Base-by-base conservation (phyloP, 2,329 filamentous ascomycete species). In the Beauveria australis region DNA sequence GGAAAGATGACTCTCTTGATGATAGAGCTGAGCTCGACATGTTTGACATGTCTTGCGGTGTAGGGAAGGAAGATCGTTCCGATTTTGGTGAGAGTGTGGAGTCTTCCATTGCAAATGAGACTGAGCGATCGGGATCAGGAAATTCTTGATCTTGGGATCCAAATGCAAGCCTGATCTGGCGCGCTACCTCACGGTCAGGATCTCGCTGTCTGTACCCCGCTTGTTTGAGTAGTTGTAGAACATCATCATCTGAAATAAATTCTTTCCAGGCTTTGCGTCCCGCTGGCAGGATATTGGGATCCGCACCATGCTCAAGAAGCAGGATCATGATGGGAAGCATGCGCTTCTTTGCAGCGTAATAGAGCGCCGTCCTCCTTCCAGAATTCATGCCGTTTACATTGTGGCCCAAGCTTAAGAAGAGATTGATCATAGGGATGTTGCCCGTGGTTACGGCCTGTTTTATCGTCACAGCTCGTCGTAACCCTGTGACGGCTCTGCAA, bases 341-440 rank as follows among this genome's bases (percentile, higher is more conserved):
- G 8, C 66, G 26, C 26, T 64, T 66, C 61, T 62, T 66, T 43
- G 63, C 67, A 40, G 68, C 68, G 60, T 66, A 66, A 48, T 68
- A 67, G 53, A 71, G 65, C 47, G 68, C 66, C 60, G 67, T 70
- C 61, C 64, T 64, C 54, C 64, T 66, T 62, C 66, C 64, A 40
- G 65, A 64, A 51, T 68, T 61, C 56, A 61, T 65, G 47, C 62
- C 62, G 62, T 70, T 65, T 30, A 70, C 64, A 46, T 65, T 59
- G 30, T 67, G 64, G 33, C 66, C 67, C 49, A 64, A 30, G n/a
- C 9, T 22, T 6, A 10, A 14, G 43, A 46, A 46, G 43, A 46
- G 12, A 46, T 24, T 12, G 8, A 46, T 12, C 19, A 46, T 10
- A 24, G 43, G 8, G n/a, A 46, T 12, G 43, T 46, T 46, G n/a